A percentile compares a stretch with the other conserved stretches of the same genome.
These are phyloP conservation scores for Auriscalpium orientale DNA, from an alignment of 768 basidiomycete genomes.

Conservation along the genomic window DNA sequence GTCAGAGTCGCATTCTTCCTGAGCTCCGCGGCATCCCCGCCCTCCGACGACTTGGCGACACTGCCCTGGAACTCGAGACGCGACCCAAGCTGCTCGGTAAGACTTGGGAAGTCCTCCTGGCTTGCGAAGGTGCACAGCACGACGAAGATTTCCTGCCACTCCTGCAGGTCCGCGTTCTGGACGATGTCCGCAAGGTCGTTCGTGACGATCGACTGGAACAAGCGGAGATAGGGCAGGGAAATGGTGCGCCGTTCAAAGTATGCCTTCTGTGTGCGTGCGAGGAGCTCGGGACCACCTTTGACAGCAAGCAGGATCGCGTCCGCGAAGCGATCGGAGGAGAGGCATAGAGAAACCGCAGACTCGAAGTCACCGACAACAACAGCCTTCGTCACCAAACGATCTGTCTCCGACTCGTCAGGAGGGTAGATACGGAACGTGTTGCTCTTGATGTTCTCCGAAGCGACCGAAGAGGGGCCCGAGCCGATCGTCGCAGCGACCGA, in stretches of 20 bases:
- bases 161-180: slow-evolving; percentile 88
- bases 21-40: slow-evolving; percentile 39
- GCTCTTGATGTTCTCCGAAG: slow-evolving; percentile 64
- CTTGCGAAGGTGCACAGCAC: slow-evolving; percentile 91
- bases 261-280: slow-evolving; percentile 82
- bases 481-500: slow-evolving; percentile 94
- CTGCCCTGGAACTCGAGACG: slow-evolving; percentile 82
- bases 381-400: slow-evolving; percentile 84
- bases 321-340: slow-evolving; percentile 83
- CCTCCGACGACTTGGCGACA: slow-evolving; percentile 44
- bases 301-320: slow-evolving; percentile 94
- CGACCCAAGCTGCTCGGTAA: slow-evolving; percentile 88
- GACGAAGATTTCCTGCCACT: slow-evolving; percentile 97
- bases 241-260: slow-evolving; percentile 84
- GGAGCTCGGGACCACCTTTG: slow-evolving; percentile 80
- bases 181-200: slow-evolving; percentile 91
- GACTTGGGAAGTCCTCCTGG: slow-evolving; percentile 74
- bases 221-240: slow-evolving; percentile 76
- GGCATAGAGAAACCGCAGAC: slow-evolving; percentile 84
- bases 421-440: slow-evolving; percentile 91
- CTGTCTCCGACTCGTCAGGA: slow-evolving; percentile 76
- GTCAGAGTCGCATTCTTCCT: slow-evolving; percentile 88
- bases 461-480: slow-evolving; percentile 79
- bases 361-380: slow-evolving; percentile 94
- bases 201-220: slow-evolving; percentile 91